Evolutionary conservation across 2,329 filamentous ascomycete species (phyloP).

Genomic region (Fusarium torreyae): DNA sequence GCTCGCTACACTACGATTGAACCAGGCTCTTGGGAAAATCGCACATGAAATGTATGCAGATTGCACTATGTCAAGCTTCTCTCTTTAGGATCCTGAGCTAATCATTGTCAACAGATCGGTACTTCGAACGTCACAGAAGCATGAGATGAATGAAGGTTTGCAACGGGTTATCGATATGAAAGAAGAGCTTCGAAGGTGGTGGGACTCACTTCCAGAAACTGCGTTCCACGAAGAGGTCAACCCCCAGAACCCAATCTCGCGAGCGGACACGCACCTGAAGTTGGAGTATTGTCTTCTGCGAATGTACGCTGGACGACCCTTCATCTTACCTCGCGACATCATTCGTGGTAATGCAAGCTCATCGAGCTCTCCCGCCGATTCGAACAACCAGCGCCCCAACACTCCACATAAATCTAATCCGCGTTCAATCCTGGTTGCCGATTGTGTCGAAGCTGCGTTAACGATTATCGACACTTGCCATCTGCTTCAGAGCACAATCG

Average conservation of each 20-base stretch:
- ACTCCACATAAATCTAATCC: slow-evolving; percentile 52
- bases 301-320: slow-evolving; percentile 68
- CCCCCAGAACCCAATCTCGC: slow-evolving; percentile 59
- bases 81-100: slow-evolving; percentile 14
- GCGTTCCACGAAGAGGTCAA: slow-evolving; percentile 57
- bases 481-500: slow-evolving; percentile 64
- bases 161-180: slow-evolving; percentile 56
- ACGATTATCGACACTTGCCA: slow-evolving; percentile 66
- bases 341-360: slow-evolving; percentile 50
- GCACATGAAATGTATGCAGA: slow-evolving; percentile 58
- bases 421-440: slow-evolving; percentile 61
- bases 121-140: slow-evolving; percentile 53
- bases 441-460: slow-evolving; percentile 68
- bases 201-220: slow-evolving; percentile 55
- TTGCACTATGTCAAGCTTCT: background rate
- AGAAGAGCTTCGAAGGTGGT: slow-evolving; percentile 57
- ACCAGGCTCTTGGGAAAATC: slow-evolving; percentile 55
- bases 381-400: slow-evolving; percentile 48
- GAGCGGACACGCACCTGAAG: slow-evolving; percentile 65
- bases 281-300: slow-evolving; percentile 68
- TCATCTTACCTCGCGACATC: slow-evolving; percentile 60
- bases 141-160: slow-evolving; percentile 53
- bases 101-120: slow-evolving; percentile 49
- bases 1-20: slow-evolving; percentile 60
- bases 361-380: slow-evolving; percentile 52